Percentiles rank a stretch among this genome's conserved stretches.
Evolutionary conservation across 2,329 filamentous ascomycete species (phyloP).

Genomic region (Fusarium ambrosium): DNA sequence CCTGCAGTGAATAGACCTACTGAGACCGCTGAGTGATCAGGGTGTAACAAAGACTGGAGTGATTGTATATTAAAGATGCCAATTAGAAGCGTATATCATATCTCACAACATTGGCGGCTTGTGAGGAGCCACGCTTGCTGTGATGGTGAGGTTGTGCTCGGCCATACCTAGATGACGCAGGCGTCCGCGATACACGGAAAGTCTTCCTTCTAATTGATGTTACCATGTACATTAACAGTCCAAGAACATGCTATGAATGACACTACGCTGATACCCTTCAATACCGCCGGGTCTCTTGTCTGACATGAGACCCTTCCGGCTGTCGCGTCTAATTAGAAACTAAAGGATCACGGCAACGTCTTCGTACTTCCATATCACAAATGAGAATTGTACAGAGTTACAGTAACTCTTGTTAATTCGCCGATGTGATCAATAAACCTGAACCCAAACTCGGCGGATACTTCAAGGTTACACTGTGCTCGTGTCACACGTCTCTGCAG

Average conservation of each 20-base stretch:
- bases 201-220: background rate
- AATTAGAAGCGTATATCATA: background rate
- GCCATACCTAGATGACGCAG: background rate
- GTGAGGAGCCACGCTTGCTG: background rate
- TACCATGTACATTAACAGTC: background rate
- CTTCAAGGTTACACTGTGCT: background rate
- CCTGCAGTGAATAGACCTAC: slow-evolving; percentile 14
- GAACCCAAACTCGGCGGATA: background rate
- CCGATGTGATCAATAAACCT: background rate
- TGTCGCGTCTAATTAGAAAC: background rate
- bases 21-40: background rate
- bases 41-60: background rate
- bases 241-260: no score
- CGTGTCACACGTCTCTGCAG: slow-evolving; percentile 2
- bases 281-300: background rate
- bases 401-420: background rate
- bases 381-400: background rate
- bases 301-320: background rate
- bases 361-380: background rate
- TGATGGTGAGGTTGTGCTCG: background rate
- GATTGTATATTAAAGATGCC: fast-evolving
- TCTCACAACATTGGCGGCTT: background rate
- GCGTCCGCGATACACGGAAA: background rate
- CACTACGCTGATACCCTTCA: no score
- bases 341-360: background rate